phyloP scores from a whole-genome alignment of 2,329 filamentous ascomycete species.

The Aspergillus niger region DNA sequence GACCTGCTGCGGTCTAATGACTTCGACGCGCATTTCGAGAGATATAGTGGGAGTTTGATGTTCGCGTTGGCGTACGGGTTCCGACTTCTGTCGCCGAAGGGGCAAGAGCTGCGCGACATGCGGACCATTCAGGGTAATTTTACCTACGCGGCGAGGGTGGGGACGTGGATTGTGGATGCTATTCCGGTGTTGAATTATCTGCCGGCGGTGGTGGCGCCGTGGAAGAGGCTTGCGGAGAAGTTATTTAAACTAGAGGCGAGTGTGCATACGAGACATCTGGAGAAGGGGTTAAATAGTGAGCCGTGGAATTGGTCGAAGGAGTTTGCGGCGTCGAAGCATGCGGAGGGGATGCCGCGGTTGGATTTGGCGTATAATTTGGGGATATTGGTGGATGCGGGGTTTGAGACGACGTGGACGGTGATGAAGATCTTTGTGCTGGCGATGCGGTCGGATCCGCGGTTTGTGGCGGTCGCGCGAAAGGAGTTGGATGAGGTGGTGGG shows the following conservation, averaged over 20 bases:
- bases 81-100: slow-evolving; percentile 45
- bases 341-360: slow-evolving; percentile 44
- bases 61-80: slow-evolving; percentile 55
- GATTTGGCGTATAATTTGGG: slow-evolving; percentile 51
- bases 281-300: slow-evolving; percentile 8
- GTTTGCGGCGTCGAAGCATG: slow-evolving; percentile 34
- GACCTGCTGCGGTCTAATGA: slow-evolving; percentile 44
- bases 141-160: slow-evolving; percentile 49
- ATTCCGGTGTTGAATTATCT: slow-evolving; percentile 47
- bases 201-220: slow-evolving; percentile 38
- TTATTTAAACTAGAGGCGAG: slow-evolving; percentile 21
- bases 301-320: slow-evolving; percentile 34
- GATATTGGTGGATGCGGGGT: slow-evolving; percentile 51
- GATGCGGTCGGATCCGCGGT: slow-evolving; percentile 46
- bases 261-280: slow-evolving; percentile 25
- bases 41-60: slow-evolving; percentile 53
- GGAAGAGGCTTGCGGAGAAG: slow-evolving; percentile 35
- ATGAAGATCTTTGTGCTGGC: slow-evolving; percentile 52
- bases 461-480: slow-evolving; percentile 41
- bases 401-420: slow-evolving; percentile 50
- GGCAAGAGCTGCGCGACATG: slow-evolving; percentile 49
- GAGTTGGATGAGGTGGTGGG: slow-evolving; percentile 41
- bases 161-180: slow-evolving; percentile 47
- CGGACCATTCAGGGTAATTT: slow-evolving; percentile 51
- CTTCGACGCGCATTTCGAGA: slow-evolving; percentile 51